Evolutionary conservation across 805 yeast genomes (phyloP).

Genomic region (Scheffersomyces ergatensis): DNA sequence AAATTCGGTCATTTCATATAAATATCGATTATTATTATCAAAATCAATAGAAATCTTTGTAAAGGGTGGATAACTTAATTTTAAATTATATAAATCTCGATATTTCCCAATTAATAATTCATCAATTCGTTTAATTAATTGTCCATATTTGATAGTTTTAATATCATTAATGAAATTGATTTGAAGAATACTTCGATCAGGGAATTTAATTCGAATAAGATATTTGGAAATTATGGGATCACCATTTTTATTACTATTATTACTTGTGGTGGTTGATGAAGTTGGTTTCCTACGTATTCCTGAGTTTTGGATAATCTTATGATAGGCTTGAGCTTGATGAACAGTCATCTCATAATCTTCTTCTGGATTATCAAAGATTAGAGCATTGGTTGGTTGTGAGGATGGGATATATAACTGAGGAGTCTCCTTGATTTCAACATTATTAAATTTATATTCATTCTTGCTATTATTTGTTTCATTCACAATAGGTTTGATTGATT

Average conservation of each 20-base stretch:
- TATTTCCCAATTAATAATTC: constrained; percentile 24
- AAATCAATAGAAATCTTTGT: constrained; percentile 24
- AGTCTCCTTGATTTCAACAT: constrained; percentile 6
- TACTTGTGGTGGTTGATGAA: too few relatives aligned
- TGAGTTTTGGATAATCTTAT: constrained; percentile 29
- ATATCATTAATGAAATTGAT: constrained; percentile 24
- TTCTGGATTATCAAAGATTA: constrained; percentile 42
- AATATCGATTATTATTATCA: constrained; percentile 19
- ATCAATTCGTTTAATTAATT: constrained; percentile 34
- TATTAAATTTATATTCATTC: neutral
- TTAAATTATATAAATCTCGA: constrained; percentile 26
- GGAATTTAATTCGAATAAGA: constrained; percentile 35
- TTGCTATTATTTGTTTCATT: neutral
- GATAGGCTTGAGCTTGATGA: constrained; percentile 36
- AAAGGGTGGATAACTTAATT: constrained; percentile 39
- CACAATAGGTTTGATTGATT: too few relatives aligned
- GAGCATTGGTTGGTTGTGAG: neutral
- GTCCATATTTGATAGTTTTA: constrained; percentile 28
- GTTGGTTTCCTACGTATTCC: constrained; percentile 9
- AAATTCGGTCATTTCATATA: constrained; percentile 29
- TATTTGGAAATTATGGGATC: constrained; percentile 19
- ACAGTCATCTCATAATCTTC: constrained; percentile 40
- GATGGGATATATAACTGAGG: constrained; percentile 21
- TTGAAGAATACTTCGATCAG: constrained; percentile 36
- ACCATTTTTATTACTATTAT: constrained; percentile 3